Percentiles rank a stretch among this genome's conserved stretches.
Evolutionary conservation across 345 rosid genomes (phyloP).

Genomic region (Linum trigynum): DNA sequence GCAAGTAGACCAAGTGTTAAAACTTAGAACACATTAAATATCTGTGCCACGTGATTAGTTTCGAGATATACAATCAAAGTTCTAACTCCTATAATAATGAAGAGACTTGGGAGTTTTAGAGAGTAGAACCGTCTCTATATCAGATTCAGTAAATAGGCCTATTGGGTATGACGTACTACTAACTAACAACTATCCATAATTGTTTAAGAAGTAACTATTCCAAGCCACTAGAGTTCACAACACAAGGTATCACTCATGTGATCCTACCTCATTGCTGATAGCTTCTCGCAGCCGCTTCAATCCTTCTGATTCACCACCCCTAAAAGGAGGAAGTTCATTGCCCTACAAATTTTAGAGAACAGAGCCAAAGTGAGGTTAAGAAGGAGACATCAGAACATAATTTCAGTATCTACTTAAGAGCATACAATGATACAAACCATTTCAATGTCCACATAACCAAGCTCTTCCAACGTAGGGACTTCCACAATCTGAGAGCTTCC

Average conservation of each 20-base stretch:
- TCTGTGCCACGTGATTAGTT: too few species aligned
- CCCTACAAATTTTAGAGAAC: slow-evolving; percentile 27
- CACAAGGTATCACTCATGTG: background rate
- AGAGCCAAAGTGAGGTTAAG: slow-evolving; percentile 3
- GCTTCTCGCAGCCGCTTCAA: slow-evolving; percentile 56
- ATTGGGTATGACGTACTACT: background rate
- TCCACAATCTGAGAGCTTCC: slow-evolving; percentile 41
- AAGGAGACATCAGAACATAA: background rate
- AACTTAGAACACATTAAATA: too few species aligned
- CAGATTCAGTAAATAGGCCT: background rate
- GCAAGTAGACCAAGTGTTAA: background rate
- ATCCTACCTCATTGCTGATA: slow-evolving; percentile 48
- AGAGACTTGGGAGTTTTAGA: too few species aligned
- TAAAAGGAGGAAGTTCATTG: slow-evolving; percentile 48
- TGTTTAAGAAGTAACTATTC: background rate
- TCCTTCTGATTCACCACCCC: slow-evolving; percentile 86
- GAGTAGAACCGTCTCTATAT: background rate
- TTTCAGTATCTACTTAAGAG: slow-evolving; percentile 1
- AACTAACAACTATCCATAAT: background rate
- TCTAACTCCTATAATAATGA: too few species aligned
- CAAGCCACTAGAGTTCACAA: background rate
- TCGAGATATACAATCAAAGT: too few species aligned
- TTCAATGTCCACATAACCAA: slow-evolving; percentile 50
- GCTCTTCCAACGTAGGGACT: slow-evolving; percentile 61
- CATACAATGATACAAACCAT: slow-evolving; percentile 27